phyloP scores from a whole-genome alignment of 805 yeast species.

The Kluyveromyces wickerhamii region DNA sequence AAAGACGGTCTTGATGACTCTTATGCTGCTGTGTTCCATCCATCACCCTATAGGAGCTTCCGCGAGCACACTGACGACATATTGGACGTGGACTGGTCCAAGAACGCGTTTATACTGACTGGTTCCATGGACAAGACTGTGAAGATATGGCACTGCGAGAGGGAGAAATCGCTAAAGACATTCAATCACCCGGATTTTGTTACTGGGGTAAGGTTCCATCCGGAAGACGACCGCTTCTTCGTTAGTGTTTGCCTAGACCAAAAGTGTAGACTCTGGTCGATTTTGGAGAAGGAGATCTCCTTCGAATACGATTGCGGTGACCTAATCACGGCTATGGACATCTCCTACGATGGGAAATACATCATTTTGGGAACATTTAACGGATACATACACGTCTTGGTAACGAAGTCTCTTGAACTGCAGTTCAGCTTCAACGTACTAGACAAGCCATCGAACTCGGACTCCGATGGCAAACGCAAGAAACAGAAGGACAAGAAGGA shows the following conservation, averaged over 20 bases:
- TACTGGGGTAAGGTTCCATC: conserved; percentile 72
- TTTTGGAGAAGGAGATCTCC: conserved; percentile 61
- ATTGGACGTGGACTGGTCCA: conserved; percentile 79
- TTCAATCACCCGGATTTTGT: conserved; percentile 77
- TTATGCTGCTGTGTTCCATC: conserved; percentile 74
- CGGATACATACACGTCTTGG: conserved; percentile 56
- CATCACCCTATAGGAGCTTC: conserved; percentile 51
- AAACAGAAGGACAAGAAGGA: conserved; percentile 20
- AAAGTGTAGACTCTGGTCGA: conserved; percentile 72
- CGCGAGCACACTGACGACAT: conserved; percentile 65
- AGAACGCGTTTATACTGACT: conserved; percentile 69
- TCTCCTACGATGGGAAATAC: conserved; percentile 57
- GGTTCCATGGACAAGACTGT: conserved; percentile 84
- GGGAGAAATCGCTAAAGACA: conserved; percentile 51
- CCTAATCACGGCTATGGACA: conserved; percentile 64
- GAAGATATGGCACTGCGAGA: conserved; percentile 75
- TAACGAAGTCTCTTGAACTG: conserved; percentile 53
- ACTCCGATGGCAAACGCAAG: conserved; percentile 15
- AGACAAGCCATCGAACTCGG: conserved; percentile 27
- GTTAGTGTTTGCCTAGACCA: conserved; percentile 76
- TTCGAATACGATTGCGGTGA: conserved; percentile 54
- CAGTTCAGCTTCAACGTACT: conserved; percentile 39
- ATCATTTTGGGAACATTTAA: conserved; percentile 70
- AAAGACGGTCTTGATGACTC: conserved; percentile 10
- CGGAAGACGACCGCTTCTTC: conserved; percentile 80